Evolutionary conservation across 495 filamentous ascomycete genomes (phyloP), one percentile per base, ranked within the genome.

Genomic region (Letharia lupina): DNA sequence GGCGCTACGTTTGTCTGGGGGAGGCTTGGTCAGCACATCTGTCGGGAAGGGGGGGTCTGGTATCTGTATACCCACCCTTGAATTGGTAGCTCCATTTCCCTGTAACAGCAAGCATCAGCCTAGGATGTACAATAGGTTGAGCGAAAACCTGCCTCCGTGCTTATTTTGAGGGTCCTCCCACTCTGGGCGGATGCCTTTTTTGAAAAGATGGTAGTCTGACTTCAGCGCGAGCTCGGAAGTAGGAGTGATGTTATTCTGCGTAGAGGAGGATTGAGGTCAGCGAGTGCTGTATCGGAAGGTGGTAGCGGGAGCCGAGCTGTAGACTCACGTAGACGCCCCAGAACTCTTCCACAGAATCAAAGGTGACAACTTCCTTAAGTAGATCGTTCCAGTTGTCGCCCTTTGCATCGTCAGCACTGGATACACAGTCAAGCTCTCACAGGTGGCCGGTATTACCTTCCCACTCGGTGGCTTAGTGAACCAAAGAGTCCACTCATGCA

Each of bases 141-240:
- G 41, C 33, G 41, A 50, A 16, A 50, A 69, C 64, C 35, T 69
- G 76, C 94, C 94, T 69, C 94, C 94, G 74, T 96, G 91, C 86
- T 98, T 98, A 81, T 98, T 98, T 78, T 97, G 92, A 23, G 83
- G 77, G 74, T 98, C 94, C 77, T 99, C 94, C 94, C 94, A 99
- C 78, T 99, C 94, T 2, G 94, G 94, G 28, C 95, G 91, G 64
- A 98, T 87, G 67, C 92, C 92, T 73, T 89, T 87, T 79, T 99
- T 99, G 87, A 99, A 99, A 37, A 99, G 88, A 75, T 99, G 94
- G 80, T 99, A 99, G 78, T 99, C 94, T 73, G 93, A 95, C 81
- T 98, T 99, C 68, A 96, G 85, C 54, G 91, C 89, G 39, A 99
- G 86, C 69, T 98, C 93, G 67, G 95, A 98, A 65, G 91, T 91